phyloP scores from a whole-genome alignment of 306 rosid genomes.

The Trifolium repens region DNA sequence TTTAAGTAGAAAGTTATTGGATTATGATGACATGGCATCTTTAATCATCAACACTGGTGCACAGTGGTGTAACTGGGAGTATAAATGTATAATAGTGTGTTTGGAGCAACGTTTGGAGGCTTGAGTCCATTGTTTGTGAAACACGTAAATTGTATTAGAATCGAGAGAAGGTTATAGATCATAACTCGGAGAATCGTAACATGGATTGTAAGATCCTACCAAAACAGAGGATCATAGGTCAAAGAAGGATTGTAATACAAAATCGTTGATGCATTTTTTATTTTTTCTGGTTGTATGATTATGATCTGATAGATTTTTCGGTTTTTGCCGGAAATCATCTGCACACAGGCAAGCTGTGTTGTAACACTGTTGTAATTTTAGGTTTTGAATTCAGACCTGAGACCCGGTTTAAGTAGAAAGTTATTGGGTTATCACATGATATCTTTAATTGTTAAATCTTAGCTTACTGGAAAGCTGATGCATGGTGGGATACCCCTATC shows the following conservation, averaged over 20 bases:
- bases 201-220: no score
- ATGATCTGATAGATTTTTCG: background rate
- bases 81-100: no score
- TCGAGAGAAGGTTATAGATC: no score
- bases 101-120: no score
- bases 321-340: background rate
- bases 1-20: background rate
- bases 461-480: constrained; percentile 25
- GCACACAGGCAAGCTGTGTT: background rate
- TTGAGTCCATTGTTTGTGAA: no score
- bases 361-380: background rate
- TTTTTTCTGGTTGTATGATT: background rate
- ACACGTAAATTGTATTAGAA: no score
- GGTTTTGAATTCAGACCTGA: background rate
- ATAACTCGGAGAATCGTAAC: no score
- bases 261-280: background rate
- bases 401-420: background rate
- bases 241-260: no score
- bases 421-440: background rate
- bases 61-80: no score
- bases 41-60: no score
- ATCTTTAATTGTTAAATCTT: constrained; percentile 11
- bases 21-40: no score
- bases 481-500: background rate
- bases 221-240: no score